Base-by-base conservation (phyloP, 2,329 filamentous ascomycete species). In the Ophiostoma novo-ulmi region DNA sequence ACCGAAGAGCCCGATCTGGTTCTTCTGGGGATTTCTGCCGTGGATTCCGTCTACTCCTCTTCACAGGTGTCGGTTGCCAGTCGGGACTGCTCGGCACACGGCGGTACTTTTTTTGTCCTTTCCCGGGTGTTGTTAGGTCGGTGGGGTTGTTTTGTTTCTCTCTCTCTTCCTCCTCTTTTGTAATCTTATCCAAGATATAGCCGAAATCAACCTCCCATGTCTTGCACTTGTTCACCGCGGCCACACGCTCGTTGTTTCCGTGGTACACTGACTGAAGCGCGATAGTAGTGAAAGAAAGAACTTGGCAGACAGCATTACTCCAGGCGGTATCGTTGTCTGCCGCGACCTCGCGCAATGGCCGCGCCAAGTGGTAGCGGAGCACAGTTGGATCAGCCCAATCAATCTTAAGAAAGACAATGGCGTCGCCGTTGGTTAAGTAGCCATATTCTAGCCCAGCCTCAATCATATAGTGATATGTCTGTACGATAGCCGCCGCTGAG, bases 401-500 rank as follows among this genome's bases (percentile, higher is more conserved):
- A 68, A 76, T 72, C 48, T 75, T 78, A n/a, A 85, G 77, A 71
- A 83, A 84, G 39, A 83, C 79, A 66, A 80, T 80, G 2, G 79
- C 77, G 74, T 84, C 79, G 31, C 80, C 80, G 1, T 80, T 84
- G 20, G 77, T 79, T 52, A 85, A 70, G 36, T 78, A 76, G 14
- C 82, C 78, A 72, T 82, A 83, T 70, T 81, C 78, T 7, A 84
- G 76, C 0, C 84, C 80, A 17, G 76, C 76, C 68, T 81, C 74
- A 13, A 85, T 79, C 79, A 86, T 86, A 75, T 85, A 84, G 48
- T 82, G 79, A 73, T 82, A 85, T 0, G 79, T 80, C 75, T 85
- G 80, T 5, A 81, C 81, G 52, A 85, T 75, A 14, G 82, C 79
- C 35, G 82, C 79, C 10, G 79, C 78, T 0, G 80, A 39, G 65